phyloP scores from a whole-genome alignment of 257 asterid species.

The Plectranthus barbatus region DNA sequence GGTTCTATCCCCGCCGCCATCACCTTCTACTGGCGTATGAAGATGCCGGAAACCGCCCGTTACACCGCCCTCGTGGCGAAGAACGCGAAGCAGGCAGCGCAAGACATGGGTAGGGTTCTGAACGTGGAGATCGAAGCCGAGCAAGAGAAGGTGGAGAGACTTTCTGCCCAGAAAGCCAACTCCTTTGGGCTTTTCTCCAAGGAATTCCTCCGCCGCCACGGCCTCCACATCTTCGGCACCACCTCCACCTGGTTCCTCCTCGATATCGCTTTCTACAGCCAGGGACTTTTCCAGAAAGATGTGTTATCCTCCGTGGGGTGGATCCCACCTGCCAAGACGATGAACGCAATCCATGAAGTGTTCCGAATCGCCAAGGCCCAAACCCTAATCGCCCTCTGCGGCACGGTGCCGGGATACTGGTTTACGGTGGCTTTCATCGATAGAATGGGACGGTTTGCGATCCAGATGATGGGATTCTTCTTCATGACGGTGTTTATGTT shows the following conservation, averaged over 20 bases:
- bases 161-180: neutral
- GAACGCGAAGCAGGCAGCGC: conserved; percentile 54
- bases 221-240: conserved; percentile 34
- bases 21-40: conserved; percentile 72
- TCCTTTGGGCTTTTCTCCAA: conserved; percentile 26
- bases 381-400: conserved; percentile 28
- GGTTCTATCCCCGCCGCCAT: conserved; percentile 63
- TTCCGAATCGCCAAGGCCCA: conserved; percentile 31
- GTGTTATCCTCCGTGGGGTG: conserved; percentile 31
- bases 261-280: too few species aligned
- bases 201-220: conserved; percentile 29
- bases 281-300: conserved; percentile 39
- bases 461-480: conserved; percentile 35
- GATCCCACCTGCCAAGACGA: conserved; percentile 29
- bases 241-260: conserved; percentile 41
- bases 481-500: too few species aligned
- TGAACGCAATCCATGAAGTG: conserved; percentile 38
- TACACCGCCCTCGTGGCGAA: conserved; percentile 69
- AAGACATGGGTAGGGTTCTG: conserved; percentile 50
- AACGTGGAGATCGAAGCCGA: conserved; percentile 55
- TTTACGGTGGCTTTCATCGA: conserved; percentile 40
- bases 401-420: conserved; percentile 48
- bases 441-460: conserved; percentile 19
- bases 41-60: conserved; percentile 80
- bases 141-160: conserved; percentile 26